These are phyloP conservation scores for Aspergillus fumigatiaffinis DNA, from an alignment of 2,329 filamentous ascomycete genomes.

Conservation along the genomic window DNA sequence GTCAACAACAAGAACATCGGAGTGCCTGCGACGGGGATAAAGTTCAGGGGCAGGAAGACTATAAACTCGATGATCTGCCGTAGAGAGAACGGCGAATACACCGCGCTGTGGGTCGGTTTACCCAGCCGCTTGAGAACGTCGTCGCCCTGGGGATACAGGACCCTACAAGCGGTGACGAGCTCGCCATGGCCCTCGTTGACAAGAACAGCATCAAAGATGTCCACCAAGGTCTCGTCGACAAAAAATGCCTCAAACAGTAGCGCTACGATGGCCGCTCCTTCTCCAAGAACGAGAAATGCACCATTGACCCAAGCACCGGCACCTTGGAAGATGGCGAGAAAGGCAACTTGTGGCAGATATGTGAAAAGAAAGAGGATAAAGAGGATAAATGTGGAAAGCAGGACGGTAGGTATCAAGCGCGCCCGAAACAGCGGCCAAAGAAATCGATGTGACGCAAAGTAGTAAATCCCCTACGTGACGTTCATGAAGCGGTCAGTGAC, in stretches of 20 bases:
- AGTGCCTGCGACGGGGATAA: constrained; percentile 78
- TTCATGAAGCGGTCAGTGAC: constrained; percentile 6
- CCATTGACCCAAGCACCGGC: constrained; percentile 85
- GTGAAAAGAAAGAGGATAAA: constrained; percentile 81
- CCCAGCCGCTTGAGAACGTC: constrained; percentile 76
- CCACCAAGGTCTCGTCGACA: constrained; percentile 72
- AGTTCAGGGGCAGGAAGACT: constrained; percentile 74
- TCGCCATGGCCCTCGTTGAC: constrained; percentile 69
- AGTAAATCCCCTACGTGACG: constrained; percentile 64
- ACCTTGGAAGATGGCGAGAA: constrained; percentile 85
- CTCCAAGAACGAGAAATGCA: constrained; percentile 73
- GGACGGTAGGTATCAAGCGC: constrained; percentile 72
- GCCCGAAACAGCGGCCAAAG: constrained; percentile 77
- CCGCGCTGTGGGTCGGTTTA: constrained; percentile 69
- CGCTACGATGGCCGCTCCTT: constrained; percentile 59
- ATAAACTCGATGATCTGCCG: constrained; percentile 87
- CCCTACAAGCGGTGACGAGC: constrained; percentile 63
- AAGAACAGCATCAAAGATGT: constrained; percentile 81
- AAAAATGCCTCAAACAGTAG: constrained; percentile 75
- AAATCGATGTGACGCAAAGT: constrained; percentile 71
- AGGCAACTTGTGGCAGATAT: constrained; percentile 83
- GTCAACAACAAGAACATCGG: constrained; percentile 85
- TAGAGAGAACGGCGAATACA: constrained; percentile 85
- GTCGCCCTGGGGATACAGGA: constrained; percentile 63
- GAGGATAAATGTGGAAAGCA: constrained; percentile 80